Conservation (phyloP, 2,329 filamentous ascomycete genomes). For the Fusarium vanettenii region DNA sequence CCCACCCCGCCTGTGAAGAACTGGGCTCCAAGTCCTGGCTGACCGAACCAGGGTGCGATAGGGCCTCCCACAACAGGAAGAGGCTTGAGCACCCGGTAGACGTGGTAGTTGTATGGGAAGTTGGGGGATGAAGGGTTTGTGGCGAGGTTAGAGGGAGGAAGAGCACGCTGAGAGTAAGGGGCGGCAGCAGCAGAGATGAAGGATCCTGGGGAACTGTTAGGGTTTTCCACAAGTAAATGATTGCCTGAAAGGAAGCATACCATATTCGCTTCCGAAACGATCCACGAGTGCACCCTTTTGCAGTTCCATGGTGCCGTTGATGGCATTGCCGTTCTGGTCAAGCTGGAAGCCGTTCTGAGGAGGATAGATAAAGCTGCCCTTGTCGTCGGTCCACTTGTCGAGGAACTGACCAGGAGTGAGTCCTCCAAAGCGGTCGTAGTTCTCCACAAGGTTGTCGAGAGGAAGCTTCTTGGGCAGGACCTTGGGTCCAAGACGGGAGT, state of each 20-base stretch:
- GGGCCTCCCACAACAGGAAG: conserved; percentile 57
- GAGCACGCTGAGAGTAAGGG: conserved; percentile 58
- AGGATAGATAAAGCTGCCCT: conserved; percentile 52
- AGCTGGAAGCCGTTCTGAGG: conserved; percentile 55
- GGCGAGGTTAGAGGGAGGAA: conserved; percentile 59
- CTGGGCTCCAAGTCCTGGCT: conserved; percentile 58
- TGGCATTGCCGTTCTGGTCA: conserved; percentile 48
- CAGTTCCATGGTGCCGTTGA: conserved; percentile 56
- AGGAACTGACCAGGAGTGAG: conserved; percentile 56
- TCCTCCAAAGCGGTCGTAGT: conserved; percentile 54
- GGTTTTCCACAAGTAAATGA: neutral
- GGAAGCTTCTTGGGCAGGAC: conserved; percentile 50
- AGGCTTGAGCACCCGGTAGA: conserved; percentile 57
- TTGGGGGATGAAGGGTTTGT: conserved; percentile 44
- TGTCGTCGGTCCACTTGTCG: conserved; percentile 45
- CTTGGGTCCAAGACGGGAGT: conserved; percentile 52
- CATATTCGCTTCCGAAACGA: conserved; percentile 60
- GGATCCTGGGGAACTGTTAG: conserved; percentile 30
- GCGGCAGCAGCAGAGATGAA: conserved; percentile 57
- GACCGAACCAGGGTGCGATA: conserved; percentile 62
- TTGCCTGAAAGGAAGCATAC: conserved; percentile 30
- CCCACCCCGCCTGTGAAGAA: conserved; percentile 46
- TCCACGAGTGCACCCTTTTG: conserved; percentile 57
- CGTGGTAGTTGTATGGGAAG: conserved; percentile 61
- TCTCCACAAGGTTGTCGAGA: conserved; percentile 43